Conservation (phyloP, 2,329 filamentous ascomycete species). For the Microascus cirrosus region DNA sequence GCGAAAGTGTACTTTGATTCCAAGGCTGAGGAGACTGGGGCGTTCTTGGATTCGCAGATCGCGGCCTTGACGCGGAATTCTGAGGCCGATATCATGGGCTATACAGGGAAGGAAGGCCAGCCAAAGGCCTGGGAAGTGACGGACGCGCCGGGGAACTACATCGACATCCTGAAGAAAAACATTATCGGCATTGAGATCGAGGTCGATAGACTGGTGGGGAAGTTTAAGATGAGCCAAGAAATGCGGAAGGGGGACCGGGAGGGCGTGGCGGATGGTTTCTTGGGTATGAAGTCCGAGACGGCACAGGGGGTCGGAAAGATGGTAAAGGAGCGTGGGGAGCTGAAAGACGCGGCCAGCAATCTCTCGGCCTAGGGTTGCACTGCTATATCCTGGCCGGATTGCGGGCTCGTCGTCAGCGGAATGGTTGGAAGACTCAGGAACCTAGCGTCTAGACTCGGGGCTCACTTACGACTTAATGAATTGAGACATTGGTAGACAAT, state of each 20-base stretch:
- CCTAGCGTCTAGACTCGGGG: too few relatives aligned
- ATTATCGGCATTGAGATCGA: slow-evolving; percentile 51
- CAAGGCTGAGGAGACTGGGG: slow-evolving; percentile 26
- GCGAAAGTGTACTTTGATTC: slow-evolving; percentile 42
- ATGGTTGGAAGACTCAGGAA: too few relatives aligned
- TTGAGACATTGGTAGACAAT: too few relatives aligned
- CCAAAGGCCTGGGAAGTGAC: slow-evolving; percentile 40
- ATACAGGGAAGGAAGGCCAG: slow-evolving; percentile 23
- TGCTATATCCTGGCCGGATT: background rate
- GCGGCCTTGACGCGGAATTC: slow-evolving; percentile 36
- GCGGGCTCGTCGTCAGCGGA: background rate
- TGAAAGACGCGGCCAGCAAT: background rate
- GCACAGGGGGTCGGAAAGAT: background rate
- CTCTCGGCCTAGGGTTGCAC: background rate
- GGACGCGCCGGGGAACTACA: slow-evolving; percentile 44
- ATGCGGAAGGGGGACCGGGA: slow-evolving; percentile 36
- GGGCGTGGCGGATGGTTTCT: slow-evolving; percentile 48
- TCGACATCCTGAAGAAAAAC: slow-evolving; percentile 44
- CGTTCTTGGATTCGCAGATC: slow-evolving; percentile 40
- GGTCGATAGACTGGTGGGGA: slow-evolving; percentile 43
- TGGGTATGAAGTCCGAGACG: slow-evolving; percentile 6
- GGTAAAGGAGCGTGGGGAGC: background rate
- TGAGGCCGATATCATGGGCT: slow-evolving; percentile 47
- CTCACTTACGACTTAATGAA: too few relatives aligned
- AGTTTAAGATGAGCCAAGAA: slow-evolving; percentile 60